Base-by-base conservation (phyloP, 2,329 filamentous ascomycete species). In the Sporothrix mexicana region DNA sequence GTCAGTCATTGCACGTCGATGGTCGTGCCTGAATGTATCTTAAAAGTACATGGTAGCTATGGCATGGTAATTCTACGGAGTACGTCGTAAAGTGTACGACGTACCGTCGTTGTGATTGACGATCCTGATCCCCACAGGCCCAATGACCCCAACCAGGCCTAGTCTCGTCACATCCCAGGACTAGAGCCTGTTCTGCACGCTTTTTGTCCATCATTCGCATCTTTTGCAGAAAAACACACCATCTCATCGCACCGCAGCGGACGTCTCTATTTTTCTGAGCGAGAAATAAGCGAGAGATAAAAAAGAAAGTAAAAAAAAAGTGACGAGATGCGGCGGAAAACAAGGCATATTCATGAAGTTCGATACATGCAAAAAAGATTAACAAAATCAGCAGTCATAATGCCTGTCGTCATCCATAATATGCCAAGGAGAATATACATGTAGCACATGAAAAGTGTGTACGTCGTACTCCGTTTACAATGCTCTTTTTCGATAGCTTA, bases 171-270 rank as follows among this genome's bases (percentile, higher is more conserved):
- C 47, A 17, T 36, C 47, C 47, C 30, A 64, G 4, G 17, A 62
- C 36, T 2, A n/a, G 23, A 36, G 36, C 57, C 12, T 13, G 15
- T 61, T 61, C 30, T 43, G 59, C 59, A 36, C 30, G 5, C 30
- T 36, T 30, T 30, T 36, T 36, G 30, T 36, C 5, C 30, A 36
- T 36, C 30, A 36, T 36, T 15, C 20, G 4, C 9, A 36, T 36
- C 10, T 17, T 61, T 36, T 36, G 57, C 30, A 41, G 57, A 17
- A 62, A 61, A 61, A 62, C 30, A 43, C 57, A 43, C 57, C 30
- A 62, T 62, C 59, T 62, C 59, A 62, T 45, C 59, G 45, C 59
- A 62, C 36, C 59, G 59, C 59, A 45, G 45, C 41, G 36, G 23
- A 23, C 12, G 30, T 41, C 57, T 43, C n/a, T 62, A n/a, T n/a